Base-by-base conservation (phyloP, 331 rosid species). In the Acacia concinna region DNA sequence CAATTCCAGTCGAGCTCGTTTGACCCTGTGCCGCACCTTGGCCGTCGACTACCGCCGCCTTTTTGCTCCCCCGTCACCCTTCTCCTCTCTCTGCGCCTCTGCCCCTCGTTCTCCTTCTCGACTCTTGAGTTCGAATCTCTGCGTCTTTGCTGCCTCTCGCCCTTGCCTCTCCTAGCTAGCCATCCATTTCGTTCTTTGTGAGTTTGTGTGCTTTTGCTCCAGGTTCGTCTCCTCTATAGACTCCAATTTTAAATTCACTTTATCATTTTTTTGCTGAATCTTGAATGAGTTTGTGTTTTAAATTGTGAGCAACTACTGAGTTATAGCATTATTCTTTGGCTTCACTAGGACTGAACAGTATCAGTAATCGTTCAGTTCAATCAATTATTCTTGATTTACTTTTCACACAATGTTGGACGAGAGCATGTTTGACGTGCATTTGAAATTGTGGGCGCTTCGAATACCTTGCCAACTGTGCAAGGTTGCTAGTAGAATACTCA, bases 391-490 rank as follows among this genome's bases (percentile, higher is more conserved):
- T n/a, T 46, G 25, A 56, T 52, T 63, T 54, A 20, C 46, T 13
- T 65, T 62, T 21, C 11, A 17, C 23, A 52, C 81, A 54, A 89
- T 89, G 96, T 69, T 91, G 88, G 93, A 91, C 11, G 88, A 91
- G 85, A 84, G 88, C 74, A 86, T 89, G 82, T 95, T 95, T 12
- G 90, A 93, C 1, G 85, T 89, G 67, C 78, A 85, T 37, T 82
- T 93, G 64, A 86, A 85, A 2, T 73, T 95, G 38, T 82, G 88
- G 97, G 99, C 98, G 2, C 91, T 95, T 78, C 91, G 97, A 81
- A 90, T 95, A 43, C 98, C 99, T 83, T 94, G 99, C 72, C 92
- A 93, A 74, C 88, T 82, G 3, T 93, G 98, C 91, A 91, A 82
- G 59, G 80, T 82, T 15, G 97, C 92, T 46, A 89, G 94, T 62